These are phyloP conservation scores for Erigeron canadensis DNA, from an alignment of 129 eudicot species.

Conservation along the genomic window DNA sequence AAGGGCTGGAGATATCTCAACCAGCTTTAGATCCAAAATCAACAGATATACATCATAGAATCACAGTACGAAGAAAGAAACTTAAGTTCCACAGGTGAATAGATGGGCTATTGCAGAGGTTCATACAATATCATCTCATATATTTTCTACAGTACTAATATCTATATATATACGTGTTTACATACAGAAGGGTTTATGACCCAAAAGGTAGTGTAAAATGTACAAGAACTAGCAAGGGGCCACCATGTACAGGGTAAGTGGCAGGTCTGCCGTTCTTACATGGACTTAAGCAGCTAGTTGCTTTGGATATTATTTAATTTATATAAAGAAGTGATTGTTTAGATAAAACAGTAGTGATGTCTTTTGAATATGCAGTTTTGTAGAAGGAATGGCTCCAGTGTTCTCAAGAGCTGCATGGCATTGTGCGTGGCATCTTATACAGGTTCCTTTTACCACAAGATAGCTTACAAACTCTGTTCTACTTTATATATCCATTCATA, in stretches of 20 bases:
- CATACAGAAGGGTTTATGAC: constrained; percentile 65
- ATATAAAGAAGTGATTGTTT: neutral
- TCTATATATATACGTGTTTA: constrained; percentile 6
- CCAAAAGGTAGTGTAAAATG: constrained; percentile 68
- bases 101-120: neutral
- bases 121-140: neutral
- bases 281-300: neutral
- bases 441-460: constrained; percentile 42
- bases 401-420: constrained; percentile 96
- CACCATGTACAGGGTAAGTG: constrained; percentile 90
- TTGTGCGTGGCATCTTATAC: constrained; percentile 98
- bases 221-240: constrained; percentile 62
- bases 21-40: constrained; percentile 94
- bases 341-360: neutral
- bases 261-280: neutral
- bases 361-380: constrained; percentile 57
- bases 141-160: constrained; percentile 5
- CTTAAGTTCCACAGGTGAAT: constrained; percentile 68
- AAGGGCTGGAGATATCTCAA: constrained; percentile 92
- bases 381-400: constrained; percentile 99
- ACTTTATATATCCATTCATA: neutral
- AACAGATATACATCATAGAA: constrained; percentile 91
- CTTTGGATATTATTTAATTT: neutral
- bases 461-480: neutral
- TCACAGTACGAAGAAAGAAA: constrained; percentile 60